These are phyloP conservation scores for Aspergillus sojae DNA, from an alignment of 2,329 filamentous ascomycete species.

Conservation along the genomic window DNA sequence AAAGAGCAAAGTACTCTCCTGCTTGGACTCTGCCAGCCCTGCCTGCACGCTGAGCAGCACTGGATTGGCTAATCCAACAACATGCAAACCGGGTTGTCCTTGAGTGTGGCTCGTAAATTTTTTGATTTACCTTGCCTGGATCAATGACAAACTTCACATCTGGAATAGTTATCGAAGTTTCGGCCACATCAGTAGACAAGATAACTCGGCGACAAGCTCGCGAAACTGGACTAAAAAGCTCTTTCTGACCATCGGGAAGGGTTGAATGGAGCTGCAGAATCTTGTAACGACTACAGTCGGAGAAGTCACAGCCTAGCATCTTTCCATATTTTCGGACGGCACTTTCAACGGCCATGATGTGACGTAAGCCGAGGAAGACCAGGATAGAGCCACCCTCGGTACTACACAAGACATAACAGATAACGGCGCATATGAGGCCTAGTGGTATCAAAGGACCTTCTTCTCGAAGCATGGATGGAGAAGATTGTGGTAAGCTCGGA, in stretches of 20 bases:
- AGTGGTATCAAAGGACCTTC: constrained; percentile 45
- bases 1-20: constrained; percentile 55
- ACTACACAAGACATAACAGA: constrained; percentile 50
- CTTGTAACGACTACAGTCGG: constrained; percentile 42
- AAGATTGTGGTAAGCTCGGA: neutral
- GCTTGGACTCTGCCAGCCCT: constrained; percentile 53
- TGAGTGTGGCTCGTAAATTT: constrained; percentile 43
- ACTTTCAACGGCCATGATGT: constrained; percentile 38
- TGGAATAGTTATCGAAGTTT: constrained; percentile 56
- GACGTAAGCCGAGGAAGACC: constrained; percentile 50
- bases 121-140: constrained; percentile 46
- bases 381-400: constrained; percentile 50
- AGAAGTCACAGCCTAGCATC: constrained; percentile 44
- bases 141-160: constrained; percentile 56
- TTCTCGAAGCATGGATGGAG: constrained; percentile 29
- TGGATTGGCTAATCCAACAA: constrained; percentile 53
- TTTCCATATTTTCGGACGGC: constrained; percentile 30
- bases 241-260: constrained; percentile 46
- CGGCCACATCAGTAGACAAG: constrained; percentile 55
- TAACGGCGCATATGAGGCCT: constrained; percentile 46
- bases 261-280: constrained; percentile 53
- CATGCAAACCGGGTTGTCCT: constrained; percentile 44
- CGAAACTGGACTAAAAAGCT: constrained; percentile 46
- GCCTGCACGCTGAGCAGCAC: constrained; percentile 52
- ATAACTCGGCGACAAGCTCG: constrained; percentile 52